These are phyloP conservation scores for Monosporozyma unispora DNA, from an alignment of 805 yeast genomes.

Conservation along the genomic window DNA sequence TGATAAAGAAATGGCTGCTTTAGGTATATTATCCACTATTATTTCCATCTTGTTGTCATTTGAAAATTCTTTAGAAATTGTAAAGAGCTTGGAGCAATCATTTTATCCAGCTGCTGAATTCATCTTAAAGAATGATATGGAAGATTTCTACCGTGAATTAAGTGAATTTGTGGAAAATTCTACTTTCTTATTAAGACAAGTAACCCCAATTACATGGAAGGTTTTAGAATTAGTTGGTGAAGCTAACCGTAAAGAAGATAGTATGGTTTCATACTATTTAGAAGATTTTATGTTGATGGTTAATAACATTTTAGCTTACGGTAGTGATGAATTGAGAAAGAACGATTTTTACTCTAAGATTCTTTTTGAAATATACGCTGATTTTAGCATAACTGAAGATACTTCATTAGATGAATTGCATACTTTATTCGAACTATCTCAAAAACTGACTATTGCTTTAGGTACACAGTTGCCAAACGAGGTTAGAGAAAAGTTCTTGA, in stretches of 20 bases:
- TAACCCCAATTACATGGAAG: constrained; percentile 70
- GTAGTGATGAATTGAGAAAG: constrained; percentile 39
- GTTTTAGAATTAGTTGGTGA: constrained; percentile 45
- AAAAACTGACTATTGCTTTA: constrained; percentile 52
- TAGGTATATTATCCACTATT: constrained; percentile 74
- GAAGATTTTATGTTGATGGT: constrained; percentile 71
- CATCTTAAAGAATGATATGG: constrained; percentile 56
- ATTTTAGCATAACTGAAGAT: constrained; percentile 36
- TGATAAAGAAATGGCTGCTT: constrained; percentile 75
- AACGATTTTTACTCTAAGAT: constrained; percentile 41
- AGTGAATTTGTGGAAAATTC: constrained; percentile 68
- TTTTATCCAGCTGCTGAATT: constrained; percentile 60
- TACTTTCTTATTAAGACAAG: constrained; percentile 48
- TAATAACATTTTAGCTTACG: constrained; percentile 63
- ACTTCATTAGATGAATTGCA: constrained; percentile 49
- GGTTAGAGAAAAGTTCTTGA: constrained; percentile 39
- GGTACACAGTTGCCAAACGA: constrained; percentile 36
- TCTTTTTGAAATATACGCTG: constrained; percentile 42
- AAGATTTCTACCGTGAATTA: constrained; percentile 67
- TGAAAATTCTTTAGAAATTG: constrained; percentile 67
- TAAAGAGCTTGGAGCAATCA: constrained; percentile 54
- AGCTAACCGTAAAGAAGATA: constrained; percentile 30
- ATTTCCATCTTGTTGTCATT: constrained; percentile 73
- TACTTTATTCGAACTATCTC: constrained; percentile 53
- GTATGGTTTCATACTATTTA: constrained; percentile 53